Base-by-base conservation (phyloP, 192 early-diverging fungal genomes). In the Lobosporangium transversale region DNA sequence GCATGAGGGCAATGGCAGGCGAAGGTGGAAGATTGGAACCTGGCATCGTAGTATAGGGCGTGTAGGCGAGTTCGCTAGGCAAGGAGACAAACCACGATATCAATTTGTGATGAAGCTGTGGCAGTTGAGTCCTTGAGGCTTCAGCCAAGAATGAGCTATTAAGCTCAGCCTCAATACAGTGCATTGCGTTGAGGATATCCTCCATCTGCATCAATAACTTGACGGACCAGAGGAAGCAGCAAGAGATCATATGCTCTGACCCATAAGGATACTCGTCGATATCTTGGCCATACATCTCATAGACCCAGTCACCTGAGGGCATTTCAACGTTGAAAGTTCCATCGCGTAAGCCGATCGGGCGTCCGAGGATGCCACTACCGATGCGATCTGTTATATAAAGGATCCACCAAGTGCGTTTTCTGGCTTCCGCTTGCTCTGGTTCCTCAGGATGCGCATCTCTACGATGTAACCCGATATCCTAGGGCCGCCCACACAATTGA, bases 41-140 rank as follows among this genome's bases (percentile, higher is more conserved):
- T 15, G 79, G 80, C 37, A 49, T 53, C 66, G 59, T 59, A 30
- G 66, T 59, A 23, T 68, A 68, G 4, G 66, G 66, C 36, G 79
- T 74, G 35, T 87, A 87, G 66, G 82, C 75, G 30, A 87, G 53
- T 30, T 83, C 68, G 9, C 47, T 60, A 4, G 86, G 86, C 31
- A 87, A 66, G 27, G 59, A 40, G 21, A 56, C 14, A 45, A 66
- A 79, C 86, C 86, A 87, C 21, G 70, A 80, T 9, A 65, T 80
- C 43, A 80, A 66, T 24, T 37, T 53, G 66, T 68, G 57, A 47
- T 68, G 66, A 10, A 68, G 27, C 40, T 59, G 66, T 7, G 66
- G 66, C 5, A 68, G 40, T 23, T 68, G 56, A 15, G 66, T 59
- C 44, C 40, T 50, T 4, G 66, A 68, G 20, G 59, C 43, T 10